phyloP scores from a whole-genome alignment of 805 yeast species.

The Cyberlindnera americana region DNA sequence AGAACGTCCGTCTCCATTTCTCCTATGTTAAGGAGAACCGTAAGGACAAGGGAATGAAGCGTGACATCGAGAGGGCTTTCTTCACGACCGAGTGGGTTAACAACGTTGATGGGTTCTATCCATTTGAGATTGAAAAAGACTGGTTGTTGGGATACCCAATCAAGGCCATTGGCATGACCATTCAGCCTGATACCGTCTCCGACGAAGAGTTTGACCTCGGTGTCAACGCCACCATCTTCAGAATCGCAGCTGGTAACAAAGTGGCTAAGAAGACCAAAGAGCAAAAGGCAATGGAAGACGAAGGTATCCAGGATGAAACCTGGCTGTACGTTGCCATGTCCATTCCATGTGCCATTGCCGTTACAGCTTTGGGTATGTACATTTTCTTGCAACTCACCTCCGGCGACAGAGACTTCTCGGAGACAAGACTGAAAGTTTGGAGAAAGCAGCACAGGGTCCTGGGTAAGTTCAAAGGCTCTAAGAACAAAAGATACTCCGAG shows the following conservation, averaged over 20 bases:
- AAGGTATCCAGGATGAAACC: constrained; percentile 42
- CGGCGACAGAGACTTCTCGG: constrained; percentile 51
- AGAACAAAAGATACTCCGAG: constrained; percentile 38
- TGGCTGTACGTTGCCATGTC: constrained; percentile 62
- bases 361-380: constrained; percentile 62
- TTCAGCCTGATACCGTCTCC: constrained; percentile 65
- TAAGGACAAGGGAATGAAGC: constrained; percentile 53
- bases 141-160: constrained; percentile 45
- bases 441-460: constrained; percentile 36
- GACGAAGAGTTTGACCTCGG: constrained; percentile 65
- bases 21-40: constrained; percentile 58
- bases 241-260: constrained; percentile 36
- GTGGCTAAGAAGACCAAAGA: constrained; percentile 42
- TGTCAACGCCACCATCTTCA: constrained; percentile 50
- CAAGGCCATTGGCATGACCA: constrained; percentile 45
- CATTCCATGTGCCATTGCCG: constrained; percentile 61
- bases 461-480: constrained; percentile 36
- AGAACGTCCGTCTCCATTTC: constrained; percentile 63
- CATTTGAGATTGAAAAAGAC: constrained; percentile 55
- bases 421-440: constrained; percentile 34
- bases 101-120: constrained; percentile 57
- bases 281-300: constrained; percentile 39
- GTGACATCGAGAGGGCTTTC: constrained; percentile 46
- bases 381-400: constrained; percentile 55
- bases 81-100: constrained; percentile 71